Conservation (phyloP, 345 rosid species). For the Sisymbrium altissimum region DNA sequence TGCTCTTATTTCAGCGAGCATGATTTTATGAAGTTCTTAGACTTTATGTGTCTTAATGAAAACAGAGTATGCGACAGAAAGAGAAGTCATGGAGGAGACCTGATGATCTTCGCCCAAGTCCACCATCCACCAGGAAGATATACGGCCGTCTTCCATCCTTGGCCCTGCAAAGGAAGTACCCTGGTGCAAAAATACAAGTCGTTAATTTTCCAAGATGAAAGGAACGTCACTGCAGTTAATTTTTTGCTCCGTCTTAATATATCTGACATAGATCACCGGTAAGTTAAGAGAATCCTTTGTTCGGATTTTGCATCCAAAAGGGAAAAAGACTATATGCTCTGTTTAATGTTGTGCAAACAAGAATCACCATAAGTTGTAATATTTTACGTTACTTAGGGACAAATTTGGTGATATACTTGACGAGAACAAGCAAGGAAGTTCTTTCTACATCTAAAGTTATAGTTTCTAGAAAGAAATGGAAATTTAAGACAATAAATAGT, state of each 20-base stretch:
- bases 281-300: background rate
- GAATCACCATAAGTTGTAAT: background rate
- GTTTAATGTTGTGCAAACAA: background rate
- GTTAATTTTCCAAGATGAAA: background rate
- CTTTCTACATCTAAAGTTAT: background rate
- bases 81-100: conserved; percentile 41
- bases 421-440: background rate
- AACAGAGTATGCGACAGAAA: background rate
- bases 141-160: conserved; percentile 63
- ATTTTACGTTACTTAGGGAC: background rate
- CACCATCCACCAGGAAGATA: conserved; percentile 88
- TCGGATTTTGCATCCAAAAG: background rate
- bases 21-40: background rate
- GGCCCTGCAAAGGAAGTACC: conserved; percentile 89
- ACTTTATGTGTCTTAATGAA: background rate
- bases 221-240: background rate
- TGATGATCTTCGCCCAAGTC: conserved; percentile 92
- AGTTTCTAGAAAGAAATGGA: background rate
- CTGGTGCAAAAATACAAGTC: conserved; percentile 31
- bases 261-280: background rate
- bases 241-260: background rate
- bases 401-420: background rate
- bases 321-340: background rate
- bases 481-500: background rate
- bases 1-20: background rate